Conservation (phyloP, 2,329 filamentous ascomycete genomes). For the Fusarium pseudocircinatum region DNA sequence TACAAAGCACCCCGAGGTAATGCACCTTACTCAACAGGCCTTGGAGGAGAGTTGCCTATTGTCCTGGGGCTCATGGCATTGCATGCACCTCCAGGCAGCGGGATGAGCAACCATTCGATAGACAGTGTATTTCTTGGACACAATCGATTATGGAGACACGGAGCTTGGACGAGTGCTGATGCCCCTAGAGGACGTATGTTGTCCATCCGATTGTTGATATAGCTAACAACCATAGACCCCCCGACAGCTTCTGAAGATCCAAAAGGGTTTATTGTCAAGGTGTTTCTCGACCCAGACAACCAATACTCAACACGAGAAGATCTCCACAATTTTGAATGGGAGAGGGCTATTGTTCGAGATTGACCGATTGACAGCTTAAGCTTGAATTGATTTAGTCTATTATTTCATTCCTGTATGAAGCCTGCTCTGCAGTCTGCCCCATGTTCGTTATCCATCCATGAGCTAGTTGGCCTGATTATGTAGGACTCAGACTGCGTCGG, state of each 20-base stretch:
- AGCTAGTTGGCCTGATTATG: constrained; percentile 12
- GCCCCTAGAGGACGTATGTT: constrained; percentile 44
- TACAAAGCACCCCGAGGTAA: constrained; percentile 38
- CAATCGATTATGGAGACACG: constrained; percentile 38
- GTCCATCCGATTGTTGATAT: not conserved
- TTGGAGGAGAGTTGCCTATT: constrained; percentile 52
- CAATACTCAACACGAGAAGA: constrained; percentile 38
- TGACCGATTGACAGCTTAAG: not conserved
- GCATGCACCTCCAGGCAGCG: constrained; percentile 8
- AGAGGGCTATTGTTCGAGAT: constrained; percentile 39
- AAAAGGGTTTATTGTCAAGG: constrained; percentile 47
- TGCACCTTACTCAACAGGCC: constrained; percentile 42
- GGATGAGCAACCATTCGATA: constrained; percentile 1
- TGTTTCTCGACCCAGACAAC: constrained; percentile 48
- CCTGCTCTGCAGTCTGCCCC: constrained; percentile 32
- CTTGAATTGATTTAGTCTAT: constrained; percentile 38
- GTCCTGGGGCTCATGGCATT: constrained; percentile 55
- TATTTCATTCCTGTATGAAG: constrained; percentile 41
- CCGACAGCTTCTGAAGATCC: constrained; percentile 39
- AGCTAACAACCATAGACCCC: constrained; percentile 38
- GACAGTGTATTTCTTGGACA: constrained; percentile 41
- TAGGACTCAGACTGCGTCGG: constrained; percentile 76
- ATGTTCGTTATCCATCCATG: constrained; percentile 23
- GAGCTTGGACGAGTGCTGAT: constrained; percentile 37
- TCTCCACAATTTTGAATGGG: constrained; percentile 44